Base-by-base conservation (phyloP, 83 land plant species). In the Thuja plicata region DNA sequence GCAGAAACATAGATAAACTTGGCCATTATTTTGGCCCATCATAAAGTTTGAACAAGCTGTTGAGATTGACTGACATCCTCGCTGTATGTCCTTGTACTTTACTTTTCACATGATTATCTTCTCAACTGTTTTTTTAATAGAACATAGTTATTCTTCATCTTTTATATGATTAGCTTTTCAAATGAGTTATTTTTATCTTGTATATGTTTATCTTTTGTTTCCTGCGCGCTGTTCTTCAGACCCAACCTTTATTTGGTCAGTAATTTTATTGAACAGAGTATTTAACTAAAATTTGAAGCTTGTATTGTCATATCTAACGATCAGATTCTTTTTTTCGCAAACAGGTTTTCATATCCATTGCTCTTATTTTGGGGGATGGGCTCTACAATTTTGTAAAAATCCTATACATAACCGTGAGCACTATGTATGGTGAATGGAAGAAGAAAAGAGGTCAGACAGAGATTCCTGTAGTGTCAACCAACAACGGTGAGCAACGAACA, bases 311-410 rank as follows among this genome's bases (percentile, higher is more conserved):
- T 60, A 21, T 73, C 32, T 73, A 76, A 10, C 35, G 5, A 34
- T 66, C 15, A 34, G 0, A 34, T 76, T 8, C 34, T 74, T 32
- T 76, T 15, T 12, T 6, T 15, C 38, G 0, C 16, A 27, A 27
- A 27, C n/a, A 76, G 79, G 79, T 76, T 12, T 95, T 95, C 70
- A 74, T 95, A 45, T 85, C 97, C 3, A 95, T 95, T 86, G 93
- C 97, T 86, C 91, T 95, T 11, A 93, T 95, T 38, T 92, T 95
- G 8, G 97, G 96, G 45, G 97, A 95, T 90, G 97, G 97, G 30
- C 91, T 95, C 80, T 95, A 95, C 91, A 94, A 94, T 46, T 87
- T 89, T n/a, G 11, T 74, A 17, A 89, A 89, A 35, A 88, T 89
- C 80, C 19, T 89, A n/a, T 48, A n/a, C 85, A 60, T 86, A 77